Evolutionary conservation across 805 yeast genomes (phyloP), one percentile per base, ranked within the genome.

Genomic region (Candida multigemmis): DNA sequence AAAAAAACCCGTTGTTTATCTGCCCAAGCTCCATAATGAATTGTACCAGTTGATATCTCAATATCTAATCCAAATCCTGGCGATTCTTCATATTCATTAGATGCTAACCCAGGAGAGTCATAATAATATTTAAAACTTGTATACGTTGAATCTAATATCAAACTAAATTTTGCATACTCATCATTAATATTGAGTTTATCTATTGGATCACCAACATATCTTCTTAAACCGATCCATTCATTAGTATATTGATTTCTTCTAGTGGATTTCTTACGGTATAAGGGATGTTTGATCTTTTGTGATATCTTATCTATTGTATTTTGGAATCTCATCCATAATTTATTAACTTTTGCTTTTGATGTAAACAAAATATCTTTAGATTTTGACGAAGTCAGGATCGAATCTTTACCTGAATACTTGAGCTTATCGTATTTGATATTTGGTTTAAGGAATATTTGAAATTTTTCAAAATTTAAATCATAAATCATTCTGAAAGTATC

Each of bases 1-100:
- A 87, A 42, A 2, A 75, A 68, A 2, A 62, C 63, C 11, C 94
- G 50, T 48, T 91, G 94, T 19, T 89, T 72, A 33, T 91, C 94
- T 0, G 96, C 82, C 96, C 96, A 89, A 0, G 98, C 94, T 0
- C 98, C 98, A 45, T 84, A 87, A 38, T 78, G 78, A 1, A 85
- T 54, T 0, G 82, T 75, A 0, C 85, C 74, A 29, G 70, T 67
- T 2, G 68, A 61, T 2, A 84, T 36, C 9, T 60, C 61, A 6
- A 87, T 27, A 27, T 78, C 78, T 6, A 78, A 39, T 1, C 87
- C 87, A 44, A 46, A 53, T 22, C 51, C 52, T 0, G 67, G 67
- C 14, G 28, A 13, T n/a, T 14, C 3, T 9, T 20, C 23, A 6
- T 33, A 19, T 7, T 12, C 7, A 21, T 23, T 22, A 4, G 40